Conservation (phyloP, 306 rosid species). For the Notholithocarpus densiflorus region DNA sequence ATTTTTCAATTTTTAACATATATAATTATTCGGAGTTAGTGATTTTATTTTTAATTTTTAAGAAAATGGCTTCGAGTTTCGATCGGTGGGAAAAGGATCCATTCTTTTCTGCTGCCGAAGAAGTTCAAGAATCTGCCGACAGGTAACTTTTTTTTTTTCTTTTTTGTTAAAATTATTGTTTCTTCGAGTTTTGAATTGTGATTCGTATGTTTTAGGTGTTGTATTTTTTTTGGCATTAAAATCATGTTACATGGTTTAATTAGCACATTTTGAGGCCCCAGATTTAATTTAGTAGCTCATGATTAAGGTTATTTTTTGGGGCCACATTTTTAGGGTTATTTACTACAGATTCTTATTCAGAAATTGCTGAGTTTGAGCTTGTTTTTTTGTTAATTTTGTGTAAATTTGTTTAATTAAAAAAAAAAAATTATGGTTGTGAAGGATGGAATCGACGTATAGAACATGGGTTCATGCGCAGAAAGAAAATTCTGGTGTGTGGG, state of each 20-base stretch:
- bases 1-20: not conserved
- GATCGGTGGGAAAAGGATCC: slow-evolving; percentile 99
- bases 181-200: not conserved
- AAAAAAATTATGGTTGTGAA: slow-evolving; percentile 21
- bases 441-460: slow-evolving; percentile 89
- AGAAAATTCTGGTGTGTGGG: slow-evolving; percentile 58
- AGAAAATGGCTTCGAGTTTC: slow-evolving; percentile 76
- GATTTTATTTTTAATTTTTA: not conserved
- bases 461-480: slow-evolving; percentile 67
- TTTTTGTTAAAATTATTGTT: not conserved
- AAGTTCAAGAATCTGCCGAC: slow-evolving; percentile 96
- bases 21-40: not conserved
- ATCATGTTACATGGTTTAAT: too few relatives aligned
- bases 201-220: too few relatives aligned
- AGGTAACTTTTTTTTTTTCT: slow-evolving; percentile 38
- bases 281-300: too few relatives aligned
- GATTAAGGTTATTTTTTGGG: too few relatives aligned
- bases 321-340: not conserved
- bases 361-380: not conserved
- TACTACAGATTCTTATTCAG: not conserved
- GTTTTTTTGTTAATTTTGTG: slow-evolving; percentile 19
- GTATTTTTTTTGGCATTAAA: too few relatives aligned
- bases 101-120: slow-evolving; percentile 87
- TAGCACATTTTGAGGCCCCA: too few relatives aligned
- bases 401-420: not conserved